phyloP scores from a whole-genome alignment of 805 yeast species.

The Candida xyloterini region DNA sequence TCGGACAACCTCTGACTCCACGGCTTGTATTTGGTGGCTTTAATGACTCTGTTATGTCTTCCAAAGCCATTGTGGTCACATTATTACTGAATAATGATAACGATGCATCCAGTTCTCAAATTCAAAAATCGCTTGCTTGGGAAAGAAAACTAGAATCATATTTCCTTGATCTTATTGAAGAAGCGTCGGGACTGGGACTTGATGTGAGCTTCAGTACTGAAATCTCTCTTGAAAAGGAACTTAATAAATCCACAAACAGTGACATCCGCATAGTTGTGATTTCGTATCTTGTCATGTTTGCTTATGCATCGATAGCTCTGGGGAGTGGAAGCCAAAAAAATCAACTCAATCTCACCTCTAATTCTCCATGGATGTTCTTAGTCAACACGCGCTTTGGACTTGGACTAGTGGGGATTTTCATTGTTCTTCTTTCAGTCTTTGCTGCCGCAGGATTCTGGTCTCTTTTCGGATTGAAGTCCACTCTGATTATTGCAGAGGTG shows the following conservation, averaged over 20 bases:
- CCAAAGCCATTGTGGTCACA: slow-evolving; percentile 77
- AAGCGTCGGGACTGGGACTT: slow-evolving; percentile 52
- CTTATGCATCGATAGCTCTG: slow-evolving; percentile 81
- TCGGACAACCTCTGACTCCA: slow-evolving; percentile 84
- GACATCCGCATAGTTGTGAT: slow-evolving; percentile 67
- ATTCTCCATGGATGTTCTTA: slow-evolving; percentile 22
- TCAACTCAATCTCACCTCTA: slow-evolving; percentile 7
- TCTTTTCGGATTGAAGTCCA: slow-evolving; percentile 73
- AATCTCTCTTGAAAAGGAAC: slow-evolving; percentile 77
- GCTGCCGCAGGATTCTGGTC: slow-evolving; percentile 84
- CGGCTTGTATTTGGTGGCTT: slow-evolving; percentile 66
- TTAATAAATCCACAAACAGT: slow-evolving; percentile 76
- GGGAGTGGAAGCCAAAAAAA: slow-evolving; percentile 42
- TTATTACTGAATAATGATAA: slow-evolving; percentile 58
- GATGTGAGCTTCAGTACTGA: slow-evolving; percentile 76
- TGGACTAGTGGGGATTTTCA: slow-evolving; percentile 80
- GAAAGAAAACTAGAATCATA: slow-evolving; percentile 65
- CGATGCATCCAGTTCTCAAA: slow-evolving; percentile 40
- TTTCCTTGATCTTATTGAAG: slow-evolving; percentile 41
- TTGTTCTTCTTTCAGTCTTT: slow-evolving; percentile 76
- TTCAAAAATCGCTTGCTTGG: slow-evolving; percentile 51
- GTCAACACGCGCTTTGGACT: slow-evolving; percentile 63
- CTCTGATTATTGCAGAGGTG: slow-evolving; percentile 92
- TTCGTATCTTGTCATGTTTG: slow-evolving; percentile 82
- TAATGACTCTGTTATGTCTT: slow-evolving; percentile 45